Evolutionary conservation across 1,284 basidiomycete genomes (phyloP).

Genomic region (Coriolopsis trogii): DNA sequence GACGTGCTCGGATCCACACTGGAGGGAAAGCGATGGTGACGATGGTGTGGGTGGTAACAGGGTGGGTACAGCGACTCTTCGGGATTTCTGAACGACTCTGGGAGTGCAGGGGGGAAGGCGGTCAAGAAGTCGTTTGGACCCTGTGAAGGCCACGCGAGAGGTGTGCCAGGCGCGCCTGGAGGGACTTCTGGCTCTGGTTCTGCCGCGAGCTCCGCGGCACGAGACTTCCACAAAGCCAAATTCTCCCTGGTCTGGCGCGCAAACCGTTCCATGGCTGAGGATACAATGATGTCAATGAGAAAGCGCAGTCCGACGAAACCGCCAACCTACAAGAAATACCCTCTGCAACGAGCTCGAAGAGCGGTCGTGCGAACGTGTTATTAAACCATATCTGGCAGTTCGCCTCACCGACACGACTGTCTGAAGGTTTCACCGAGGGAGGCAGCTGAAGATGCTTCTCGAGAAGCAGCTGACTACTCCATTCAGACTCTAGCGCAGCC

Average conservation of each 20-base stretch:
- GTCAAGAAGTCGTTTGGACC: constrained; percentile 54
- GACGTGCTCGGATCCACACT: constrained; percentile 19
- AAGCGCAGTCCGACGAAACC: not conserved
- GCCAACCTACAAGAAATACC: constrained; percentile 69
- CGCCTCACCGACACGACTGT: constrained; percentile 75
- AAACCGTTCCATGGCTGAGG: constrained; percentile 64
- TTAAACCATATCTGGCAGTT: constrained; percentile 92
- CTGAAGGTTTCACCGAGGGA: constrained; percentile 66
- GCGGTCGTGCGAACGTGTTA: constrained; percentile 77
- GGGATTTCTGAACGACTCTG: constrained; percentile 35
- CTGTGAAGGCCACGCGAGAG: constrained; percentile 36
- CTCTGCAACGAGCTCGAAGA: constrained; percentile 74
- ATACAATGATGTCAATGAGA: not conserved
- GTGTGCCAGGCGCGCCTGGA: constrained; percentile 7
- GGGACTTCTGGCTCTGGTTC: constrained; percentile 6
- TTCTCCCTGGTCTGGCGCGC: constrained; percentile 68
- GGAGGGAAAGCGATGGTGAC: constrained; percentile 13
- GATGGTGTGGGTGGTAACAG: constrained; percentile 17
- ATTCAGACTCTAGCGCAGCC: constrained; percentile 83
- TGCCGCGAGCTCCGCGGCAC: constrained; percentile 44
- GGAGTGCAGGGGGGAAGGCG: constrained; percentile 66
- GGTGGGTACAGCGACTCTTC: constrained; percentile 22
- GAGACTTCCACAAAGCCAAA: constrained; percentile 64
- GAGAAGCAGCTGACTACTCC: constrained; percentile 83
- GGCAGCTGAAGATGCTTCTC: constrained; percentile 80